Evolutionary conservation across 2,329 filamentous ascomycete genomes (phyloP).

Genomic region (Diplodia mutila): DNA sequence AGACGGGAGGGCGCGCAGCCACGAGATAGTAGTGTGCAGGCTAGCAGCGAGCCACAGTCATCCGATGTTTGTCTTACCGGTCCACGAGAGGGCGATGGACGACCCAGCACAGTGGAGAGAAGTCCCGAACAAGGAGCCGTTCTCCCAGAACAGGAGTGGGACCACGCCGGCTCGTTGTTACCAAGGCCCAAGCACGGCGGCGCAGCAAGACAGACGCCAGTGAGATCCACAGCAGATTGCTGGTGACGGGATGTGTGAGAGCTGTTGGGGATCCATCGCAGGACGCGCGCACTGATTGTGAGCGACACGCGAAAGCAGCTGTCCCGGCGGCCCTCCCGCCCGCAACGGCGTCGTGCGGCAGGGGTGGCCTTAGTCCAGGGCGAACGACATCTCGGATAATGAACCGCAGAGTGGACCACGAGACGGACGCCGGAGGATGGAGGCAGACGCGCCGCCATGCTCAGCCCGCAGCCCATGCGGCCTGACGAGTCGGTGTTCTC

Average conservation of each 20-base stretch:
- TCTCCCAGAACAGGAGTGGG: not conserved
- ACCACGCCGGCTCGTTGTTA: too few species aligned
- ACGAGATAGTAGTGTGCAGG: conserved; percentile 3
- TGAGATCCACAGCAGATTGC: not conserved
- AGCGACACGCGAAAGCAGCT: conserved; percentile 9
- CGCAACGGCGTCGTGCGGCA: conserved; percentile 2
- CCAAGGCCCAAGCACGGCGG: not conserved
- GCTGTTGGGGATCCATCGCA: not conserved
- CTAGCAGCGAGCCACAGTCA: conserved; percentile 9
- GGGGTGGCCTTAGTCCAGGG: conserved; percentile 1
- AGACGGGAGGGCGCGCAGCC: conserved; percentile 3
- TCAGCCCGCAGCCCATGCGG: conserved; percentile 13
- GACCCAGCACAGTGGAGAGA: conserved; percentile 2
- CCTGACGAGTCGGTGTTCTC: conserved; percentile 7
- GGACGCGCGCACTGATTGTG: conserved; percentile 9
- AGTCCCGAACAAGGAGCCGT: not conserved
- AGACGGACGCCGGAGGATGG: conserved; percentile 5
- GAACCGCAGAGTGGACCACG: conserved; percentile 5
- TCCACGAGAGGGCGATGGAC: not conserved
- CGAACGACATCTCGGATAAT: conserved; percentile 19
- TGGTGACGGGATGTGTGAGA: not conserved
- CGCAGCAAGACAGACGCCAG: not conserved
- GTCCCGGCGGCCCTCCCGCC: conserved; percentile 14
- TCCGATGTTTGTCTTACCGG: conserved; percentile 5
- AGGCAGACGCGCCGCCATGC: conserved; percentile 1